Percentiles rank a stretch among this genome's conserved stretches.
phyloP scores from a whole-genome alignment of 768 basidiomycete species.

The Hygrophoropsis aurantiaca region DNA sequence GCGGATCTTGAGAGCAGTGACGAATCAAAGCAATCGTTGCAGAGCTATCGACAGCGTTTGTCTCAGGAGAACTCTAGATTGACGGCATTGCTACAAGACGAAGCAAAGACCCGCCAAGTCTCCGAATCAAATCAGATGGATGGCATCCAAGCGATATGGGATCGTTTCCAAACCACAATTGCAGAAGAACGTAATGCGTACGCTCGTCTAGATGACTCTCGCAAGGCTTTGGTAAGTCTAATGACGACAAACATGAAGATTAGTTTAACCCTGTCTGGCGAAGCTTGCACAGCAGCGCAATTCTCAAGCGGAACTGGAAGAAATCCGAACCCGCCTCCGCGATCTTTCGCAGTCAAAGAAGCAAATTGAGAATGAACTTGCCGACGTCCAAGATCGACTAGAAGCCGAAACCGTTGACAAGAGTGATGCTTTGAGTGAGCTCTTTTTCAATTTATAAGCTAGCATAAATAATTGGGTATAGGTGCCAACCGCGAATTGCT shows the following conservation, averaged over 20 bases:
- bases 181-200: slow-evolving; percentile 61
- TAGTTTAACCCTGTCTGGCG: not conserved
- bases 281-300: slow-evolving; percentile 69
- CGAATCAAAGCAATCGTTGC: slow-evolving; percentile 63
- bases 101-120: slow-evolving; percentile 59
- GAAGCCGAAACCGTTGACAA: slow-evolving; percentile 51
- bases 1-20: slow-evolving; percentile 63
- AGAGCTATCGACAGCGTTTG: slow-evolving; percentile 54
- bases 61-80: slow-evolving; percentile 57
- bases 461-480: slow-evolving; percentile 21
- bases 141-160: slow-evolving; percentile 65
- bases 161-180: slow-evolving; percentile 61
- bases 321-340: slow-evolving; percentile 58
- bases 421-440: slow-evolving; percentile 58
- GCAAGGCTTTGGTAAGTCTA: slow-evolving; percentile 59
- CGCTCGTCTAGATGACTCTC: slow-evolving; percentile 64
- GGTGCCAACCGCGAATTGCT: slow-evolving; percentile 62
- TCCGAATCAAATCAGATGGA: slow-evolving; percentile 64
- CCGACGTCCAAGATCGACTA: slow-evolving; percentile 53
- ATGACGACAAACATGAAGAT: not conserved
- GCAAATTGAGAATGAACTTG: slow-evolving; percentile 54
- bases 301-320: slow-evolving; percentile 63
- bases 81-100: slow-evolving; percentile 57
- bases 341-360: slow-evolving; percentile 59
- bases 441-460: not conserved